Conservation (phyloP, 2,329 filamentous ascomycete species). For the Neocatenulostroma microsporum region DNA sequence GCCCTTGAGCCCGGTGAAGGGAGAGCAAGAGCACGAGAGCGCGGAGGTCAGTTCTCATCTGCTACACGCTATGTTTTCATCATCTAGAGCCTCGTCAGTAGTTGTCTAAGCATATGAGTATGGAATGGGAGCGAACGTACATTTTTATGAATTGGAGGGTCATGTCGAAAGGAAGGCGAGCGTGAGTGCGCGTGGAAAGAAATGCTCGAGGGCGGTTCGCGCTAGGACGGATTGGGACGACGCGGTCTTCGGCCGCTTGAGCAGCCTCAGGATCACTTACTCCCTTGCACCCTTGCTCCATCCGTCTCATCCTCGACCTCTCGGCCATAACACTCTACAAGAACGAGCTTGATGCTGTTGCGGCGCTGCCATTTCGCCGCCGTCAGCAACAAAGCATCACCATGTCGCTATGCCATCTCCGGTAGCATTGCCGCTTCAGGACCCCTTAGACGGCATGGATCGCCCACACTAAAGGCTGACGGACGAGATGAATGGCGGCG, state of each 20-base stretch:
- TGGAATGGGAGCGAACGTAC: constrained; percentile 50
- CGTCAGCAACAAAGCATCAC: constrained; percentile 3
- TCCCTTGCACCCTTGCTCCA: too few relatives aligned
- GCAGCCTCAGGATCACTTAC: too few relatives aligned
- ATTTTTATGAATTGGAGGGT: constrained; percentile 99
- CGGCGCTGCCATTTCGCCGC: constrained; percentile 12
- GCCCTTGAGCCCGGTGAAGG: constrained; percentile 85
- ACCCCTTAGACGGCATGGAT: too few relatives aligned
- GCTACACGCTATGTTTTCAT: constrained; percentile 98
- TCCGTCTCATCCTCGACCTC: neutral
- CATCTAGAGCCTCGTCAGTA: constrained; percentile 54
- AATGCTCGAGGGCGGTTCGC: neutral
- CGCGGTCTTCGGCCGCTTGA: neutral
- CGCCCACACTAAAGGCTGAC: too few relatives aligned
- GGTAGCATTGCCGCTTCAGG: too few relatives aligned
- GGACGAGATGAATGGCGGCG: too few relatives aligned
- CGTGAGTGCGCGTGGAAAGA: constrained; percentile 6
- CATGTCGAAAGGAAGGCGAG: constrained; percentile 49
- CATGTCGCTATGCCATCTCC: too few relatives aligned
- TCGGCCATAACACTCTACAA: constrained; percentile 7
- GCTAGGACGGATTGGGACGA: neutral
- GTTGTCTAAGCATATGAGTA: neutral
- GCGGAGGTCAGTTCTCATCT: constrained; percentile 68
- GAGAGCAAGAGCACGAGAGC: constrained; percentile 68
- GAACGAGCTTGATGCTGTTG: constrained; percentile 23